Base-by-base conservation (phyloP, 306 rosid genomes). In the Glycyrrhiza uralensis region DNA sequence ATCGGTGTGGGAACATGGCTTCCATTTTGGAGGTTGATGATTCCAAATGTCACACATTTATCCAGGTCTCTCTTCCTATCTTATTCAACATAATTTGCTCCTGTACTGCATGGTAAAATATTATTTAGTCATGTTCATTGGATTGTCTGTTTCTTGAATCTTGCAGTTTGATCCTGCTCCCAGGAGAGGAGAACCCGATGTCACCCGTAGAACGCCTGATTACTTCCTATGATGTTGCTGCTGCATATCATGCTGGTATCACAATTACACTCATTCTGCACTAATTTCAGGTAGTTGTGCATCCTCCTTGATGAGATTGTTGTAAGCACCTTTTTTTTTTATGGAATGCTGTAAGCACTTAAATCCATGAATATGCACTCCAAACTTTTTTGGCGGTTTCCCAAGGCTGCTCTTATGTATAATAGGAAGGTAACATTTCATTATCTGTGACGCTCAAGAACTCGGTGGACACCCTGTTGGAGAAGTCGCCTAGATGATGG, bases 1-100 rank as follows among this genome's bases (percentile, higher is more conserved):
- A 91, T 63, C 92, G 97, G 57, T 89, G 97, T 79, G 97, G 97
- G 60, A 91, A 91, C 85, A 89, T 91, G 97, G 96, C 97, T 56
- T 91, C 97, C 19, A 89, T 91, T 67, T 80, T 91, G 83, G 97
- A 91, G 85, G 97, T 91, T 12, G 97, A 91, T 35, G 97, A 91
- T 84, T 87, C 90, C 88, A 82, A 72, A 73, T 78, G 83, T 63
- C 97, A 91, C 82, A 88, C 95, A 33, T 91, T 91, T 79, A 91
- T 91, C 59, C 97, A 91, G 97, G 97, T 91, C 42, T 76, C 47
- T 8, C 42, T 24, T 71, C 17, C 13, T 28, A 6, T 47, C 9
- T 2, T 38, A 4, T 10, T 38, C 39, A 46, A 42, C 44, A 30
- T 65, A 69, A 22, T 61, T 33, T 33, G 14, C 39, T 45, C 71